A percentile compares a stretch with the other conserved stretches of the same genome.
These are phyloP conservation scores for Sclerospora graminicola DNA, from an alignment of 352 stramenopile species.

Conservation along the genomic window DNA sequence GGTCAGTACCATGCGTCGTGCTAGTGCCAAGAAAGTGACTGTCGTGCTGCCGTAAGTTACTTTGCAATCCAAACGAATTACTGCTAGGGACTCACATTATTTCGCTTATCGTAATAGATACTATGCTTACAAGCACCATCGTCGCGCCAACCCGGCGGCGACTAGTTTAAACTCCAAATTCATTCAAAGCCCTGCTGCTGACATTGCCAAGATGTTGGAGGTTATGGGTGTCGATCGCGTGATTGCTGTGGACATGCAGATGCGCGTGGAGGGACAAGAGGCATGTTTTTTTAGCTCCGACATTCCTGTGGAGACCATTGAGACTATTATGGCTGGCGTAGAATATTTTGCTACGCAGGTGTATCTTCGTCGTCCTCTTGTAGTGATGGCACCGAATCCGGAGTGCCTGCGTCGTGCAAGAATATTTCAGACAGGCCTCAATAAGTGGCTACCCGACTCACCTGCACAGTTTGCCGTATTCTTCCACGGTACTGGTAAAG, in stretches of 20 bases:
- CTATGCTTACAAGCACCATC: constrained; percentile 91
- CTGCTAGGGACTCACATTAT: constrained; percentile 4
- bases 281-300: constrained; percentile 88
- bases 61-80: not conserved
- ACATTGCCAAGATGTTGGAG: constrained; percentile 90
- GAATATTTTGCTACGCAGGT: constrained; percentile 88
- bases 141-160: constrained; percentile 69
- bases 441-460: constrained; percentile 81
- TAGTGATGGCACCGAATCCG: constrained; percentile 86
- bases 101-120: constrained; percentile 31
- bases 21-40: constrained; percentile 90
- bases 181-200: constrained; percentile 77
- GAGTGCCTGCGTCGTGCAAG: constrained; percentile 74
- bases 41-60: constrained; percentile 86
- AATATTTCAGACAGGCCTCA: constrained; percentile 79
- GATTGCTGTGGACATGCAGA: constrained; percentile 89
- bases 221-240: constrained; percentile 92
- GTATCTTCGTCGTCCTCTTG: constrained; percentile 60
- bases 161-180: constrained; percentile 90
- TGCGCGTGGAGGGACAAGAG: constrained; percentile 83
- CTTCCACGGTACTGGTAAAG: constrained; percentile 62
- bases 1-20: constrained; percentile 88
- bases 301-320: constrained; percentile 88
- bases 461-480: constrained; percentile 75
- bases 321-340: constrained; percentile 85